These are phyloP conservation scores for Sphenostylis stenocarpa DNA, from an alignment of 306 rosid species.

Conservation along the genomic window DNA sequence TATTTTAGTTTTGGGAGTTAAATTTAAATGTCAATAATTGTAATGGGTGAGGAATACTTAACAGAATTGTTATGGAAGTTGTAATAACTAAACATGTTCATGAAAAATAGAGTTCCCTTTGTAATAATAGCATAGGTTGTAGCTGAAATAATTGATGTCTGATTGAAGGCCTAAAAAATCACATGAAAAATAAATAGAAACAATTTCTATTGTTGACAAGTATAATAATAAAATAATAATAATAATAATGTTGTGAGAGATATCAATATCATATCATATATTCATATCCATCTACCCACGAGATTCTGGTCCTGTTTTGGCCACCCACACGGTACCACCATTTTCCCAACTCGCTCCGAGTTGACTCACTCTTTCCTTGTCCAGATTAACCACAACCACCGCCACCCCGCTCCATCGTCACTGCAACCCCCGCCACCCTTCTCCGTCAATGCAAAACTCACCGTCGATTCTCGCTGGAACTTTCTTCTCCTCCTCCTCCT, in stretches of 20 bases:
- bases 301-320: constrained; percentile 46
- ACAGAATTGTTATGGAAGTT: no score
- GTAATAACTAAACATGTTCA: no score
- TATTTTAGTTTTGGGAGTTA: no score
- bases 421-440: constrained; percentile 25
- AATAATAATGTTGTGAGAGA: constrained; percentile 9
- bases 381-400: constrained; percentile 24
- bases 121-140: neutral
- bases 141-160: no score
- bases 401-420: constrained; percentile 12
- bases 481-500: neutral
- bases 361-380: constrained; percentile 35
- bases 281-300: constrained; percentile 37
- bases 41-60: no score
- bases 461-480: constrained; percentile 44
- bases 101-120: no score
- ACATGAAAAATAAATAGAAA: neutral
- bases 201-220: neutral
- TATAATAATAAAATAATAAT: neutral
- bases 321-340: neutral
- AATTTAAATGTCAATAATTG: no score
- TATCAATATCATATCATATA: constrained; percentile 22
- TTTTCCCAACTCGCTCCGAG: constrained; percentile 35
- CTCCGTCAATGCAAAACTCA: constrained; percentile 36
- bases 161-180: no score